Evolutionary conservation across 2,329 filamentous ascomycete genomes (phyloP).

Genomic region (Alternaria atra): DNA sequence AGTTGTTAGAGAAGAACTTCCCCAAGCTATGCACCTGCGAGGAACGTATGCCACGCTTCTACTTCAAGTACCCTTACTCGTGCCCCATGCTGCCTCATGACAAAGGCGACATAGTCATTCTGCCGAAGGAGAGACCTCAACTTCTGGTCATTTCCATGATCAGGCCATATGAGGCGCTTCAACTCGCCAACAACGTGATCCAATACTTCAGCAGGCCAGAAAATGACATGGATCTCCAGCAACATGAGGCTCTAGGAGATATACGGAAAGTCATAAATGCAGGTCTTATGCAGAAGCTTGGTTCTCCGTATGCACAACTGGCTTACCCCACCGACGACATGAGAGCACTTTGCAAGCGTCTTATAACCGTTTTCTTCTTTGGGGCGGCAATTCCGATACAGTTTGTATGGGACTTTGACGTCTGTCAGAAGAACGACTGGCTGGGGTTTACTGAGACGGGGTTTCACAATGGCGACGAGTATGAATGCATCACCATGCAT

Average conservation of each 20-base stretch:
- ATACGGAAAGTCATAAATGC: fast-evolving
- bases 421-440: neutral
- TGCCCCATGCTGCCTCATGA: fast-evolving
- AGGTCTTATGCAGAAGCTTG: neutral
- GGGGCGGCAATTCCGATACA: neutral
- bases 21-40: neutral
- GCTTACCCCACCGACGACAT: neutral
- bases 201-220: neutral
- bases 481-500: neutral
- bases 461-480: no score
- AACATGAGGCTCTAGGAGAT: neutral
- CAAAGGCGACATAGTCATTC: neutral
- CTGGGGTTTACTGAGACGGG: neutral
- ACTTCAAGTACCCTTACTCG: neutral
- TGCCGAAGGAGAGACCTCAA: neutral
- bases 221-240: neutral
- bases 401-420: neutral
- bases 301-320: neutral
- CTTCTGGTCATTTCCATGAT: fast-evolving
- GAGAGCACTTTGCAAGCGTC: neutral
- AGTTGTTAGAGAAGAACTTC: neutral
- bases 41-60: neutral
- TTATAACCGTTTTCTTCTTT: neutral
- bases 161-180: neutral
- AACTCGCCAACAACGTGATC: neutral